Percentiles rank a stretch among this genome's conserved stretches.
Conservation (phyloP, 257 asterid genomes). For the Rauvolfia tetraphylla region DNA sequence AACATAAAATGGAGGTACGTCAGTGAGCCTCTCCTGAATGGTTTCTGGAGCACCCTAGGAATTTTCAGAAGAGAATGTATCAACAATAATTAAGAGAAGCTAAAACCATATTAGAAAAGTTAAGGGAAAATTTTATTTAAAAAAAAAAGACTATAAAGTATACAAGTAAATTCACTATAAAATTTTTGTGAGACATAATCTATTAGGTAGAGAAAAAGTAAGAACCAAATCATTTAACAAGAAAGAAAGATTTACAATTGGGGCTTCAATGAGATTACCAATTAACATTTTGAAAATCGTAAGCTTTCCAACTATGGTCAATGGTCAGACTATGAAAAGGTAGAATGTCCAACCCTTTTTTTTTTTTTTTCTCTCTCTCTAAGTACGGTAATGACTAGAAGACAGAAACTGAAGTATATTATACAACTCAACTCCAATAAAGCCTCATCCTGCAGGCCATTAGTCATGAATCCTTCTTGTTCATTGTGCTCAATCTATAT, state of each 20-base stretch:
- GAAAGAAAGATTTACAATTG: not conserved
- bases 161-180: not conserved
- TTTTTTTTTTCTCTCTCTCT: not conserved
- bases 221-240: not conserved
- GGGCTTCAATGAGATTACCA: not conserved
- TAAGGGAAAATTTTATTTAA: not conserved
- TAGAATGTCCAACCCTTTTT: not conserved
- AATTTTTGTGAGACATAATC: not conserved
- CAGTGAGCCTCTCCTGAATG: conserved; percentile 87
- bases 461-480: not conserved
- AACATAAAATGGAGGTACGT: conserved; percentile 73
- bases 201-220: not conserved
- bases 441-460: not conserved
- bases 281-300: not conserved
- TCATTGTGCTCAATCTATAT: not conserved
- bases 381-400: not conserved
- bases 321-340: not conserved
- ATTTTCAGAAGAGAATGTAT: conserved; percentile 10
- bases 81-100: not conserved
- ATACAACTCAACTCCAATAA: not conserved
- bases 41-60: conserved; percentile 99
- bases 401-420: not conserved
- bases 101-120: not conserved
- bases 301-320: not conserved
- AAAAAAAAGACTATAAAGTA: not conserved